A percentile compares a stretch with the other conserved stretches of the same genome.
phyloP scores from a whole-genome alignment of 2,329 filamentous ascomycete species.

The Epichloe scottii region DNA sequence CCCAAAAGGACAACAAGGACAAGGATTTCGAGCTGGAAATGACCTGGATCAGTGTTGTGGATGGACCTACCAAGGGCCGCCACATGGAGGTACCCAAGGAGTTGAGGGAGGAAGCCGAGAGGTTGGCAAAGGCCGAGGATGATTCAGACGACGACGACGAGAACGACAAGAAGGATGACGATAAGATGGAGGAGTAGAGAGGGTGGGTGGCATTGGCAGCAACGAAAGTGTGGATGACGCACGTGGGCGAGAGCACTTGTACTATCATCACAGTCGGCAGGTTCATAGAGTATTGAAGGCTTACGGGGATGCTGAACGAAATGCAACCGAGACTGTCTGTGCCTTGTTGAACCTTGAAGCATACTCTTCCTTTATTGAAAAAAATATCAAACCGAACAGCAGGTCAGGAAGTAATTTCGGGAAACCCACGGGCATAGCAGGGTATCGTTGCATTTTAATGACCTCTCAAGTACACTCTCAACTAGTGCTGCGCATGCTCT shows the following conservation, averaged over 20 bases:
- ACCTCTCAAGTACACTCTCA: background rate
- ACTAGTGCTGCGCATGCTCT: constrained; percentile 27
- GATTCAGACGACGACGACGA: constrained; percentile 82
- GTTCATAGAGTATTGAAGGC: constrained; percentile 24
- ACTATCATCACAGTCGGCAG: constrained; percentile 21
- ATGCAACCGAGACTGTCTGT: no score
- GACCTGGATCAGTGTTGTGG: constrained; percentile 84
- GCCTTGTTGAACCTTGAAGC: no score
- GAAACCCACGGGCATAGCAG: background rate
- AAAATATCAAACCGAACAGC: background rate
- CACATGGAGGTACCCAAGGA: constrained; percentile 91
- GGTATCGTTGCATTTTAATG: background rate
- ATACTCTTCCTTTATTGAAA: background rate
- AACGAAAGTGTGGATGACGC: background rate
- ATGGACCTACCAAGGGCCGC: constrained; percentile 81
- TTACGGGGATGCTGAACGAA: constrained; percentile 3
- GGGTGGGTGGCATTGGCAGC: constrained; percentile 4
- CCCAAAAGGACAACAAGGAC: constrained; percentile 98
- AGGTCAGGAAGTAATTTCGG: background rate
- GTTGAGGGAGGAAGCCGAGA: constrained; percentile 81
- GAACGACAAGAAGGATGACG: constrained; percentile 47
- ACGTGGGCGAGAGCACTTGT: constrained; percentile 16
- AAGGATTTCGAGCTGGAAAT: constrained; percentile 99
- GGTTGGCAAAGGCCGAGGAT: constrained; percentile 77
- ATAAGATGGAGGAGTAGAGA: constrained; percentile 81